A percentile compares a stretch with the other conserved stretches of the same genome.
phyloP scores from a whole-genome alignment of 257 asterid genomes.

The Anisodus acutangulus region DNA sequence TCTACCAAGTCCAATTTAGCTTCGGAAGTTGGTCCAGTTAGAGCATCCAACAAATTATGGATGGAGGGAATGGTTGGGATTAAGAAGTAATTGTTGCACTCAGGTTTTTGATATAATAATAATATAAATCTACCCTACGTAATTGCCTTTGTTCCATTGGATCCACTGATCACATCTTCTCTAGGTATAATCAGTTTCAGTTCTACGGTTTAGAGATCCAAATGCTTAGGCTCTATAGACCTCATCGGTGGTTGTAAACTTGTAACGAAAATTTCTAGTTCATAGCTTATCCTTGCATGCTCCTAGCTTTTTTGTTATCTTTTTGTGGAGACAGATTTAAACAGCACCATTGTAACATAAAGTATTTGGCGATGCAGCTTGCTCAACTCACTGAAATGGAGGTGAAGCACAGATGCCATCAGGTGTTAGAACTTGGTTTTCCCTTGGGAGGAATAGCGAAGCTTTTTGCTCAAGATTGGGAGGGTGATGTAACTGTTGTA shows the following conservation, averaged over 20 bases:
- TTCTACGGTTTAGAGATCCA: background rate
- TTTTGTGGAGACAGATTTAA: background rate
- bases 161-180: background rate
- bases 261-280: conserved; percentile 4
- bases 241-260: background rate
- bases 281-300: background rate
- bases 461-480: conserved; percentile 90
- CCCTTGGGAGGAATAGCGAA: conserved; percentile 75
- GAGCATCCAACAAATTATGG: background rate
- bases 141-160: background rate
- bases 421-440: conserved; percentile 79
- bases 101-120: background rate
- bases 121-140: background rate
- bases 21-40: background rate
- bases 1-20: background rate
- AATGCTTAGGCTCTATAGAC: background rate
- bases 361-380: conserved; percentile 48
- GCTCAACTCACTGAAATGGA: conserved; percentile 81
- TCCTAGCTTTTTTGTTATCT: background rate
- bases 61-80: background rate
- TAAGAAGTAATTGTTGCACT: background rate
- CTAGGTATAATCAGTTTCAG: background rate
- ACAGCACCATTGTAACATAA: background rate
- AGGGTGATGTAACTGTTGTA: conserved; percentile 81
- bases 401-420: conserved; percentile 84